Base-by-base conservation (phyloP, 2,329 filamentous ascomycete genomes). In the Trichoderma breve region DNA sequence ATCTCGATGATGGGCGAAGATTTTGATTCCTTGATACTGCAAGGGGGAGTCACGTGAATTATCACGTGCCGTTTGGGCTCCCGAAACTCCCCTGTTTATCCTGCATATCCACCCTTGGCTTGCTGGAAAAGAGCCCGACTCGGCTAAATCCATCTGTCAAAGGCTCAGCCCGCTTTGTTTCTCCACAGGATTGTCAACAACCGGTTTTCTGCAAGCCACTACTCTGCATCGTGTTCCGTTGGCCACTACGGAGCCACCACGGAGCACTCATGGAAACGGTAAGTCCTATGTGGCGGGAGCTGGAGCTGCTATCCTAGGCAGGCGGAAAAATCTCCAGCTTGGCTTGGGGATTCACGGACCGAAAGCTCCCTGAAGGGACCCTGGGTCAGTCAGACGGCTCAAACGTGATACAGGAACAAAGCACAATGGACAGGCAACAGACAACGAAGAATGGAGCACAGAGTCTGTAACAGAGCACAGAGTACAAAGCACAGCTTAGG, bases 171-270 rank as follows among this genome's bases (percentile, higher is more conserved):
- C 66, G 66, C 57, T 60, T 5, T 4, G 3, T 2, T 60, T 51
- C 55, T 34, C 66, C 66, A 61, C 55, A 69, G n/a, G 21, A n/a
- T 15, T 14, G 26, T 57, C 26, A 60, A 39, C 53, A 68, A 36
- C 51, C 65, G 14, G 65, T 58, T 68, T 67, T 24, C 36, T 69
- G 66, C 66, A 70, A 70, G 66, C 57, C 66, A 70, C 57, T 18
- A 70, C 57, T 18, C 26, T 30, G 64, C 53, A 43, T 39, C 21
- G 34, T n/a, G 18, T 24, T 43, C 51, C 47, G n/a, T 28, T 28
- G 24, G 34, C 21, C 15, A 8, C 18, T n/a, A 53, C 57, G 57
- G 66, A 61, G 57, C 21, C 26, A 21, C 26, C 32, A 58, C 64
- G 11, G 24, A 58, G 53, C 4, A 67, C 39, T 51, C 32, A 39